Percentiles rank a stretch among this genome's conserved stretches.
These are phyloP conservation scores for Thymus quinquecostatus DNA, from an alignment of 257 asterid genomes.

Conservation along the genomic window DNA sequence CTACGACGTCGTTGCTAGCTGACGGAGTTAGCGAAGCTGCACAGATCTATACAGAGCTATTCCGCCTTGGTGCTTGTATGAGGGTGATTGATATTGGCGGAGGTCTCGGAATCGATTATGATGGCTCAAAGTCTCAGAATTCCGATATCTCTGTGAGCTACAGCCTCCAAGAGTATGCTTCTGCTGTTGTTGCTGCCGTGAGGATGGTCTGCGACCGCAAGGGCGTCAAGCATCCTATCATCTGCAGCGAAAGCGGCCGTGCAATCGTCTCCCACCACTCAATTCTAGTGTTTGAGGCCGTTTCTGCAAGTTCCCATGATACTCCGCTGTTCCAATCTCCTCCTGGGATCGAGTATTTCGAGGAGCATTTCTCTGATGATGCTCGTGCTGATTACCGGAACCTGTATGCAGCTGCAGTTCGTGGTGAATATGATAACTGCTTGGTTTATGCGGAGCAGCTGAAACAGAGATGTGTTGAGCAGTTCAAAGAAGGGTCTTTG, in stretches of 20 bases:
- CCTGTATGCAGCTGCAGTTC: slow-evolving; percentile 65
- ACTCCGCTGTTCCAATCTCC: slow-evolving; percentile 49
- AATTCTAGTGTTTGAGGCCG: slow-evolving; percentile 73
- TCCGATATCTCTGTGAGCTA: slow-evolving; percentile 87
- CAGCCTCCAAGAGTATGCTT: slow-evolving; percentile 74
- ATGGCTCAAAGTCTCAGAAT: slow-evolving; percentile 78
- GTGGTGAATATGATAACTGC: slow-evolving; percentile 67
- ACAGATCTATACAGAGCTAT: slow-evolving; percentile 80
- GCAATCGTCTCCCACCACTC: slow-evolving; percentile 98
- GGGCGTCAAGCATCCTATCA: slow-evolving; percentile 72
- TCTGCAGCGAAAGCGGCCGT: slow-evolving; percentile 98
- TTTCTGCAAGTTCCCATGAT: slow-evolving; percentile 55
- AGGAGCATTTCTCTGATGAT: slow-evolving; percentile 60
- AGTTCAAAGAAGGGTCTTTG: slow-evolving; percentile 81
- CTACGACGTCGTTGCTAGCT: slow-evolving; percentile 64
- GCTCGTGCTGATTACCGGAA: slow-evolving; percentile 63
- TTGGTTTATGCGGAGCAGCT: slow-evolving; percentile 74
- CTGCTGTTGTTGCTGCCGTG: slow-evolving; percentile 79
- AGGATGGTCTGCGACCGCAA: slow-evolving; percentile 62
- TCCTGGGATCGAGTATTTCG: slow-evolving; percentile 52
- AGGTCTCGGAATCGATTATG: slow-evolving; percentile 94
- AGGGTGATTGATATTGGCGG: slow-evolving; percentile 89
- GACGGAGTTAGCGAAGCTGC: slow-evolving; percentile 95
- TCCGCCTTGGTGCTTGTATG: slow-evolving; percentile 89
- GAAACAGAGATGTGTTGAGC: slow-evolving; percentile 81